A percentile compares a stretch with the other conserved stretches of the same genome.
phyloP scores from a whole-genome alignment of 73 alveolate genomes.

The Tetrahymena elliotti region DNA sequence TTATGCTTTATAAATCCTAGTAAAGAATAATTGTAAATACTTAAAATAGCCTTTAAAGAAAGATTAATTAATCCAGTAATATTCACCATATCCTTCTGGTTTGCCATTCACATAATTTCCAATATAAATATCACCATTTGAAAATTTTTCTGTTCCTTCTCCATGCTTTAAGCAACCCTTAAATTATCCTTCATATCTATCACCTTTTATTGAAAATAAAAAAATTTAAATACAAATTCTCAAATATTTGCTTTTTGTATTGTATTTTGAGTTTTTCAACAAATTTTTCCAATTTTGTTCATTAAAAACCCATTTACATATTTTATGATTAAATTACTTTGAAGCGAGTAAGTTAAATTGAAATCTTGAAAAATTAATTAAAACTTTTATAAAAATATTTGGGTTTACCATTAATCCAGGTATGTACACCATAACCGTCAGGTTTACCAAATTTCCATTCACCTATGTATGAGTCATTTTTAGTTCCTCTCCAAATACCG shows the following conservation, averaged over 20 bases:
- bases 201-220: constrained; percentile 44
- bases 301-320: too few species aligned
- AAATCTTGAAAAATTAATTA: neutral
- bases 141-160: constrained; percentile 48
- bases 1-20: neutral
- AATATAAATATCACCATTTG: constrained; percentile 62
- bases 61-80: constrained; percentile 28
- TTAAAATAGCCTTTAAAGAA: constrained; percentile 24
- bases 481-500: constrained; percentile 46
- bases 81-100: constrained; percentile 77
- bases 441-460: constrained; percentile 75
- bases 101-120: constrained; percentile 71
- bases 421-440: constrained; percentile 89
- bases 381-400: neutral
- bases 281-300: too few species aligned
- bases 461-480: constrained; percentile 67
- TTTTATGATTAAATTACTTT: too few species aligned
- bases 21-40: neutral
- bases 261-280: too few species aligned
- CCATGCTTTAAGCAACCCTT: constrained; percentile 34
- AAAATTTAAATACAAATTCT: too few species aligned
- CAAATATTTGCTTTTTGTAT: too few species aligned
- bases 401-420: constrained; percentile 42
- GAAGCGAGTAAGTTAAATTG: neutral
- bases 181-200: constrained; percentile 84